Percentiles rank a stretch among this genome's conserved stretches.
phyloP scores from a whole-genome alignment of 179 eudicot genomes.

The Camellia oleifera region DNA sequence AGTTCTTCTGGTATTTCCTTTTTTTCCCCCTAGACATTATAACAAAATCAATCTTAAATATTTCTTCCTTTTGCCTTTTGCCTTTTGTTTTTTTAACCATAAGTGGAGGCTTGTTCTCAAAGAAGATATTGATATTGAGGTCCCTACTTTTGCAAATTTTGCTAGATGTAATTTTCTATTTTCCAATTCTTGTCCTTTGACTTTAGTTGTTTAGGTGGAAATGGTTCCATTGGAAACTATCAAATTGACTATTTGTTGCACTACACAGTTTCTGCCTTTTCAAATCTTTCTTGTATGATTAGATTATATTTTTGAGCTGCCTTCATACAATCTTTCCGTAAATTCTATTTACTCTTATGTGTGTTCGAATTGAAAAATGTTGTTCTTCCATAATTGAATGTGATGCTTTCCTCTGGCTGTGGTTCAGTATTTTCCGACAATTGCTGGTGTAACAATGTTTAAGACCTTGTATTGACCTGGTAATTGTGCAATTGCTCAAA shows the following conservation, averaged over 20 bases:
- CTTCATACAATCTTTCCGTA: background rate
- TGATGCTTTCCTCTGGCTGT: conserved; percentile 1
- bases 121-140: background rate
- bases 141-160: background rate
- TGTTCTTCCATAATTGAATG: background rate
- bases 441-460: background rate
- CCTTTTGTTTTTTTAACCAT: background rate
- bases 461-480: background rate
- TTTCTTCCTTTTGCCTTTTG: background rate
- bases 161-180: background rate
- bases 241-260: background rate
- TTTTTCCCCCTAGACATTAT: background rate
- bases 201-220: background rate
- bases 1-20: conserved; percentile 67
- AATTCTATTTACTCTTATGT: background rate
- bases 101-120: background rate
- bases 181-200: background rate
- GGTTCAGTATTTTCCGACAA: conserved; percentile 5
- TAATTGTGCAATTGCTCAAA: background rate
- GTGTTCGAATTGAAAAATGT: background rate
- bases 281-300: background rate
- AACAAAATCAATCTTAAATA: background rate
- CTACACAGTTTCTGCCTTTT: background rate
- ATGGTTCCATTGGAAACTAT: background rate
- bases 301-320: background rate